Evolutionary conservation across 2,329 filamentous ascomycete species (phyloP).

Genomic region (Sphaerulina vaccinii): DNA sequence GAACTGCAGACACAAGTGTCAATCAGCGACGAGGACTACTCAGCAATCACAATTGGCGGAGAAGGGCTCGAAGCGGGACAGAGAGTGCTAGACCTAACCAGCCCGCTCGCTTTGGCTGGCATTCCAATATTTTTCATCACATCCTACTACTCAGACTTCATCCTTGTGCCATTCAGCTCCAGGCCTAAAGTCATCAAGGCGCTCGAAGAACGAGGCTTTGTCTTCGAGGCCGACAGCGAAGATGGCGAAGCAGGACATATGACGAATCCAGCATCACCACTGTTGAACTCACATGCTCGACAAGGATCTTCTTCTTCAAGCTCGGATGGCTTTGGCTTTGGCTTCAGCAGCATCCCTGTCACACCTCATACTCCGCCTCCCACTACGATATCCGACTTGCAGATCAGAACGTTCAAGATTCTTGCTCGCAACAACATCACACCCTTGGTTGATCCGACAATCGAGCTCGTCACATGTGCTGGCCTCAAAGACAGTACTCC

Average conservation of each 20-base stretch:
- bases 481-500: conserved; percentile 53
- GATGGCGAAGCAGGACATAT: conserved; percentile 47
- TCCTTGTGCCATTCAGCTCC: conserved; percentile 78
- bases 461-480: conserved; percentile 80
- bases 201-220: conserved; percentile 76
- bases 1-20: conserved; percentile 52
- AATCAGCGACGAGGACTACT: conserved; percentile 79
- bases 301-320: conserved; percentile 44
- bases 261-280: conserved; percentile 49
- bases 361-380: conserved; percentile 70
- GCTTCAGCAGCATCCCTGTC: conserved; percentile 37
- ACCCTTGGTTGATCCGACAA: conserved; percentile 65
- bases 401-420: conserved; percentile 77
- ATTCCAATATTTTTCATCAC: conserved; percentile 99
- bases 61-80: conserved; percentile 89
- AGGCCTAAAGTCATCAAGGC: conserved; percentile 72
- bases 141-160: conserved; percentile 96
- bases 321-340: conserved; percentile 26
- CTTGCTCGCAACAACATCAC: conserved; percentile 74
- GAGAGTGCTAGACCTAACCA: conserved; percentile 86
- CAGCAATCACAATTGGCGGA: conserved; percentile 85
- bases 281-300: conserved; percentile 58
- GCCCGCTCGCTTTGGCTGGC: conserved; percentile 82
- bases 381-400: conserved; percentile 73
- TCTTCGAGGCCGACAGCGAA: conserved; percentile 66